A percentile compares a stretch with the other conserved stretches of the same genome.
These are phyloP conservation scores for Chlamydomonas incerta DNA, from an alignment of 139 green algal genomes.

Conservation along the genomic window DNA sequence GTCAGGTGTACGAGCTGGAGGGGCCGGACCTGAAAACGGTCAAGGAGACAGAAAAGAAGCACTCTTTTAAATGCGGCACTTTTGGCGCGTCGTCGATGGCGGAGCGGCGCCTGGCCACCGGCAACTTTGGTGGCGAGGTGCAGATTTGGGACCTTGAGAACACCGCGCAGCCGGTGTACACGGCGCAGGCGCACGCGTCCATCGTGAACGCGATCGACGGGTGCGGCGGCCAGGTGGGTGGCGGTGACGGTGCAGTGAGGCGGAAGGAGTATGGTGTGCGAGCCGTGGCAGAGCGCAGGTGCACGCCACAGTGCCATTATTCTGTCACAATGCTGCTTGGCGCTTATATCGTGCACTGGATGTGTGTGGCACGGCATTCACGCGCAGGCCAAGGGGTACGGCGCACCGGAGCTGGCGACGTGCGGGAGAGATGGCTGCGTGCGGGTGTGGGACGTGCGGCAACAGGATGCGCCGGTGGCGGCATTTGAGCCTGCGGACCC, in stretches of 20 bases:
- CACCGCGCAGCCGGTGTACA: slow-evolving; percentile 64
- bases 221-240: slow-evolving; percentile 76
- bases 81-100: slow-evolving; percentile 76
- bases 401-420: slow-evolving; percentile 86
- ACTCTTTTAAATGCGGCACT: slow-evolving; percentile 83
- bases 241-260: not conserved
- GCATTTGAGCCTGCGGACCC: slow-evolving; percentile 82
- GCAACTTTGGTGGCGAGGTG: slow-evolving; percentile 80
- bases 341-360: too few species aligned
- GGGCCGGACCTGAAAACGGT: slow-evolving; percentile 72
- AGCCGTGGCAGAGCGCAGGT: too few species aligned
- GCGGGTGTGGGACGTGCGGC: slow-evolving; percentile 89
- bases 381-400: slow-evolving; percentile 67
- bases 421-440: slow-evolving; percentile 88
- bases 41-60: slow-evolving; percentile 67
- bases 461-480: slow-evolving; percentile 82
- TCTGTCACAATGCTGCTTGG: too few species aligned
- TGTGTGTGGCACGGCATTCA: too few species aligned
- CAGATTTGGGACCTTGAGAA: slow-evolving; percentile 86
- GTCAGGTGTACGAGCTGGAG: slow-evolving; percentile 80
- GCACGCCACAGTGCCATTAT: too few species aligned
- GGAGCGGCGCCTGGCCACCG: slow-evolving; percentile 79
- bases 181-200: slow-evolving; percentile 78
- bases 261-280: too few species aligned
- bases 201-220: slow-evolving; percentile 90